These are phyloP conservation scores for Solanum dulcamara DNA, from an alignment of 257 asterid genomes.

Conservation along the genomic window DNA sequence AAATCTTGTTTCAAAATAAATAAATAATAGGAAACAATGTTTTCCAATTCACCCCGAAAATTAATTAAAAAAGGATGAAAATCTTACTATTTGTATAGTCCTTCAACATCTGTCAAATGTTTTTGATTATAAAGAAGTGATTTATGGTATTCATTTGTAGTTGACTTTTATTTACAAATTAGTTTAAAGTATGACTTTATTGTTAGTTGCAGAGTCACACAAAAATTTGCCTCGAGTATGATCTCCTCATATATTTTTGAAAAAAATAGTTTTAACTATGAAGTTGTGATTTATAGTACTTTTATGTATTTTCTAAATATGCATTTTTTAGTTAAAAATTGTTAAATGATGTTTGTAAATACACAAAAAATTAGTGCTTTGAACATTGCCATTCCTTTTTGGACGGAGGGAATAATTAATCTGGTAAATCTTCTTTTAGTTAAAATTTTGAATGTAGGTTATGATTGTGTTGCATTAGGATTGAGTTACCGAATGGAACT, in stretches of 20 bases:
- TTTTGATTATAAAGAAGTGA: neutral
- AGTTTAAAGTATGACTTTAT: neutral
- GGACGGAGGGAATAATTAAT: neutral
- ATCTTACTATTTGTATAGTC: neutral
- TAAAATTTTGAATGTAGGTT: neutral
- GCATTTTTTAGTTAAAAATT: neutral
- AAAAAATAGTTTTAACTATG: neutral
- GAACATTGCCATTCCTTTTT: neutral
- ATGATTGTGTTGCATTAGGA: constrained; percentile 23
- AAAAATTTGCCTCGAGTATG: neutral
- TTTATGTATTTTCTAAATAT: neutral
- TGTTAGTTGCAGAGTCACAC: neutral
- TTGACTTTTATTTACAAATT: neutral
- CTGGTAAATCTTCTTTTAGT: neutral
- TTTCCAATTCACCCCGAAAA: neutral
- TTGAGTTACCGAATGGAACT: constrained; percentile 57
- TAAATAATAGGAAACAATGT: neutral
- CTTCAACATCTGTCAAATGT: neutral
- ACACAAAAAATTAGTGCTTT: neutral
- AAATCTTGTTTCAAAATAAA: neutral
- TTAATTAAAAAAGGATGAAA: neutral
- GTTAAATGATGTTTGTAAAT: neutral
- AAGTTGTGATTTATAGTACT: neutral
- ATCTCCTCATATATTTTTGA: neutral
- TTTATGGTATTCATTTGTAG: neutral